phyloP scores from a whole-genome alignment of 2,329 filamentous ascomycete genomes.

The Ophiostoma ips region DNA sequence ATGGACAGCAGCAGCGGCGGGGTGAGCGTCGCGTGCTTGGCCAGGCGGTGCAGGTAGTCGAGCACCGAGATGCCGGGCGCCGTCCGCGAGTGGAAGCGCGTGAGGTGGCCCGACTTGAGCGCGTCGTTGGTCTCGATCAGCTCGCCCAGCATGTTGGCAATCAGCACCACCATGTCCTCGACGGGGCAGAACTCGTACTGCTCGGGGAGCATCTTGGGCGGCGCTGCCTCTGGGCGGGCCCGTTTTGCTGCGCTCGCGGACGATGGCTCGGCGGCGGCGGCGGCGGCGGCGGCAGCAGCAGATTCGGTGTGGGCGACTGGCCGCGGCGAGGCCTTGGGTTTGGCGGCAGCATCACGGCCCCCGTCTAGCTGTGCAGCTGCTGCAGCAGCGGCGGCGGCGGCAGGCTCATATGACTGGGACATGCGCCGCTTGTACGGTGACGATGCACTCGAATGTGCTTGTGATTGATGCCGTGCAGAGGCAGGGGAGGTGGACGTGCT shows the following conservation, averaged over 20 bases:
- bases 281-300: conserved; percentile 1
- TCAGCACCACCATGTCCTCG: conserved; percentile 78
- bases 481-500: not conserved
- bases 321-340: no score
- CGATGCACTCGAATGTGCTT: not conserved
- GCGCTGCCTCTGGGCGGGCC: conserved; percentile 32
- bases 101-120: conserved; percentile 72
- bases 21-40: conserved; percentile 83
- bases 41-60: conserved; percentile 85
- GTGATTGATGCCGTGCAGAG: conserved; percentile 4
- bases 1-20: conserved; percentile 93
- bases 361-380: conserved; percentile 10
- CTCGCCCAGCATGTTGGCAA: conserved; percentile 91
- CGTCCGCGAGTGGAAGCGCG: conserved; percentile 81
- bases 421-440: conserved; percentile 28
- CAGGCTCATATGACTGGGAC: conserved; percentile 28
- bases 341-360: no score
- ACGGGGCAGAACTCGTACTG: conserved; percentile 71
- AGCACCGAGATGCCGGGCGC: conserved; percentile 84
- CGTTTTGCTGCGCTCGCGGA: conserved; percentile 31
- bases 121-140: conserved; percentile 86
- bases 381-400: conserved; percentile 4
- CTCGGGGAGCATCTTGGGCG: conserved; percentile 48
- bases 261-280: conserved; percentile 15
- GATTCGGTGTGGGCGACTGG: no score